These are phyloP conservation scores for Fusarium oxysporum DNA, from an alignment of 2,329 filamentous ascomycete species.

Conservation along the genomic window DNA sequence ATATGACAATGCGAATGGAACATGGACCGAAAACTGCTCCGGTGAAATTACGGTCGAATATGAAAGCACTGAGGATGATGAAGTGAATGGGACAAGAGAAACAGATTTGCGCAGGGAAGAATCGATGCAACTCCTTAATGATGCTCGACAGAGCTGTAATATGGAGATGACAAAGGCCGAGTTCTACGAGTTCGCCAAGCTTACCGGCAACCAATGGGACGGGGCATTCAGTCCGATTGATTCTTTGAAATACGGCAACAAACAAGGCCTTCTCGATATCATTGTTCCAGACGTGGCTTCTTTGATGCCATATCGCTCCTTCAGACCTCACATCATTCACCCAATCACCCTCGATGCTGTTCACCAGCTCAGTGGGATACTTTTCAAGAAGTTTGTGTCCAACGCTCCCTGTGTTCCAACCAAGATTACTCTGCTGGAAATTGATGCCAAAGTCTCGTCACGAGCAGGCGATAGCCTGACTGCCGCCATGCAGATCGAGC, in stretches of 20 bases:
- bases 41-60: not conserved
- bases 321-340: conserved; percentile 5
- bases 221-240: conserved; percentile 2
- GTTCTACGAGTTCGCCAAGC: conserved; percentile 7
- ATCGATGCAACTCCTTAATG: not conserved
- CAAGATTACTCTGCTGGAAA: not conserved
- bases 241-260: conserved; percentile 1
- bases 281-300: conserved; percentile 8
- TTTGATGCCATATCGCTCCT: conserved; percentile 6
- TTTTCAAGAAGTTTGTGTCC: conserved; percentile 13
- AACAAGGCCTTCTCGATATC: conserved; percentile 3
- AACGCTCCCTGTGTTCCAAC: conserved; percentile 11
- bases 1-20: not conserved
- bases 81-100: not conserved
- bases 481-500: conserved; percentile 8
- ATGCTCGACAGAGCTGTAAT: not conserved
- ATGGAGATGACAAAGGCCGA: not conserved
- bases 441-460: not conserved
- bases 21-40: not conserved
- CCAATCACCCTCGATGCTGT: conserved; percentile 5
- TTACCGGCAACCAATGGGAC: conserved; percentile 10
- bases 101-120: not conserved
- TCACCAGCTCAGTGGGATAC: conserved; percentile 2
- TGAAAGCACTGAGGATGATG: not conserved
- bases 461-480: not conserved